Conservation (phyloP, 129 eudicot species). For the Flaveria trinervia region DNA sequence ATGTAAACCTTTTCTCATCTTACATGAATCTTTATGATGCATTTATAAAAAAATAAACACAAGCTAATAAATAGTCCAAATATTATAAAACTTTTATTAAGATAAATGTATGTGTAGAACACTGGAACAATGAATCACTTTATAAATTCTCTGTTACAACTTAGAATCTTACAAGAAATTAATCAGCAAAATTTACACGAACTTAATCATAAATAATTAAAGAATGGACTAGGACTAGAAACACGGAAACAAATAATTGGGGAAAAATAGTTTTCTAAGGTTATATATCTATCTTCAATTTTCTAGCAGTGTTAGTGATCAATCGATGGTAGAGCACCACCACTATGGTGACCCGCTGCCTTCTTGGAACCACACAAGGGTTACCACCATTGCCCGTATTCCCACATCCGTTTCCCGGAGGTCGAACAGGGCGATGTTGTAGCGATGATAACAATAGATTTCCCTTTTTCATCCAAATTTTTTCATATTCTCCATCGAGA, state of each 20-base stretch:
- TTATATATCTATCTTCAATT: neutral
- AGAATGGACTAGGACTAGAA: neutral
- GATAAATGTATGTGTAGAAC: too few relatives aligned
- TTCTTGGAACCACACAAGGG: conserved; percentile 32
- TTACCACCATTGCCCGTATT: conserved; percentile 34
- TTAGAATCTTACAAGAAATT: neutral
- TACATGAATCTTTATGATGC: too few relatives aligned
- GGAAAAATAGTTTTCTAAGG: neutral
- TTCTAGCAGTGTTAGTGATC: neutral
- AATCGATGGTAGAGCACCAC: neutral
- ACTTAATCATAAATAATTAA: neutral
- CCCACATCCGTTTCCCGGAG: conserved; percentile 41
- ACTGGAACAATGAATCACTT: too few relatives aligned
- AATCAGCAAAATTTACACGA: neutral
- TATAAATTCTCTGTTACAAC: too few relatives aligned
- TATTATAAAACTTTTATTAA: too few relatives aligned
- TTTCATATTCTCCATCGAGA: conserved; percentile 31
- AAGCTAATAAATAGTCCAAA: too few relatives aligned
- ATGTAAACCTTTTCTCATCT: too few relatives aligned
- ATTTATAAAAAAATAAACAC: too few relatives aligned
- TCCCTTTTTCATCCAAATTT: conserved; percentile 26
- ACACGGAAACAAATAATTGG: neutral
- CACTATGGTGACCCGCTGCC: conserved; percentile 25
- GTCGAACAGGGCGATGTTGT: neutral
- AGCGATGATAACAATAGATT: conserved; percentile 36